Base-by-base conservation (phyloP, 352 stramenopile genomes). In the Globisporangium cystogenes region DNA sequence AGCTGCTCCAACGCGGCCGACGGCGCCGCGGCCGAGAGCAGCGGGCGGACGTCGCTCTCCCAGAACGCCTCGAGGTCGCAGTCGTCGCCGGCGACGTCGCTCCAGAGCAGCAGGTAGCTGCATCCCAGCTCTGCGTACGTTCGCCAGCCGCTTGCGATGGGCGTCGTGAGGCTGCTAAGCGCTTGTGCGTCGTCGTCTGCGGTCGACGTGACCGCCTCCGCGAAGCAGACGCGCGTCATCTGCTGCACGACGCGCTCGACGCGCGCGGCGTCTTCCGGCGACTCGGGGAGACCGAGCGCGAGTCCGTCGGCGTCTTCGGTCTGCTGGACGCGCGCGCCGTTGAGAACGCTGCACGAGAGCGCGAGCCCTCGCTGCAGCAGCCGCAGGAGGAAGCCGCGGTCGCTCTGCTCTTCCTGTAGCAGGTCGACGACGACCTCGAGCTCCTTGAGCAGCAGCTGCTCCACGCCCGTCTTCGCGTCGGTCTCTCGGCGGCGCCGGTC, bases 351-450 rank as follows among this genome's bases (percentile, higher is more conserved):
- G 29, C 69, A 55, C 10, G 74, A 45, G 1, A 91, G 57, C 39
- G 74, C 67, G 31, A 87, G 70, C 0, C 80, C 80, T 43, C 79
- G 78, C 41, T 88, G 75, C 7, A 91, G 51, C 20, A 91, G 49
- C 20, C 69, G 61, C 24, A 91, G 39, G 27, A 87, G 42, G 39
- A 88, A 85, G 15, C 57, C 56, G 0, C 67, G 65, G 35, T 91
- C 71, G 2, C 74, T 77, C 44, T 69, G 66, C 45, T 86, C 73
- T 53, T 88, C 67, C 21, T 74, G 53, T 16, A 88, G 58, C 42
- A 91, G 54, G n/a, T 84, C 80, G 7, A 88, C 58, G 0, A 88
- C 77, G n/a, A 87, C 46, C 16, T 86, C 70, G 4, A 91, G 48
- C 36, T 91, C 80, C 27, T 74, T 72, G 16, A 91, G 42, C 16